These are phyloP conservation scores for Amanita exitialis DNA, from an alignment of 768 basidiomycete species.

Conservation along the genomic window DNA sequence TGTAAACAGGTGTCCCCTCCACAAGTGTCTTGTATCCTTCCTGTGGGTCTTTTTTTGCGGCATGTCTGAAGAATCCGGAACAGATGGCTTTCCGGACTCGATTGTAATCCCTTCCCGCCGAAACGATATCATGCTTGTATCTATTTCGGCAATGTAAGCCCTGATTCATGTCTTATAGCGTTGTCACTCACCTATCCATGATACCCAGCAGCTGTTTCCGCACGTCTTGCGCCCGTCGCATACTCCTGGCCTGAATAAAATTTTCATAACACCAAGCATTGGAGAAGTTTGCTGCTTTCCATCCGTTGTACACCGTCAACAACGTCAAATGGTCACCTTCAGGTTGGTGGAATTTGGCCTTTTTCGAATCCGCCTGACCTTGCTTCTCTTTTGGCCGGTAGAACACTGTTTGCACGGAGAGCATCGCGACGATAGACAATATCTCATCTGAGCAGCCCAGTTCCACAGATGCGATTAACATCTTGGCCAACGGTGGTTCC, in stretches of 20 bases:
- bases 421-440: constrained; percentile 93
- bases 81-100: constrained; percentile 91
- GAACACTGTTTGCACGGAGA: constrained; percentile 93
- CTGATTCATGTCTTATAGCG: not conserved
- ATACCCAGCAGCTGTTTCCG: constrained; percentile 96
- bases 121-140: constrained; percentile 95
- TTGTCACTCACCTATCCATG: constrained; percentile 81
- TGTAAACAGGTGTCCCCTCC: constrained; percentile 97
- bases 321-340: constrained; percentile 94
- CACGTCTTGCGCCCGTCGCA: constrained; percentile 96
- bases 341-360: constrained; percentile 98
- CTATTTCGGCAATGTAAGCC: constrained; percentile 24
- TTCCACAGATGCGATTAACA: constrained; percentile 96
- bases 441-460: constrained; percentile 98
- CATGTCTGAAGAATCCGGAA: constrained; percentile 95
- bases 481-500: constrained; percentile 93
- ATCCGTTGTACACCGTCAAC: constrained; percentile 94
- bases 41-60: constrained; percentile 96
- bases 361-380: constrained; percentile 98
- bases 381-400: constrained; percentile 99
- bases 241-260: constrained; percentile 95
- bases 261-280: constrained; percentile 99
- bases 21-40: constrained; percentile 98
- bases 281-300: constrained; percentile 93
- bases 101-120: constrained; percentile 89